Percentiles rank a stretch among this genome's conserved stretches.
Evolutionary conservation across 2,329 filamentous ascomycete genomes (phyloP).

Genomic region (Aureobasidium mangrovei): DNA sequence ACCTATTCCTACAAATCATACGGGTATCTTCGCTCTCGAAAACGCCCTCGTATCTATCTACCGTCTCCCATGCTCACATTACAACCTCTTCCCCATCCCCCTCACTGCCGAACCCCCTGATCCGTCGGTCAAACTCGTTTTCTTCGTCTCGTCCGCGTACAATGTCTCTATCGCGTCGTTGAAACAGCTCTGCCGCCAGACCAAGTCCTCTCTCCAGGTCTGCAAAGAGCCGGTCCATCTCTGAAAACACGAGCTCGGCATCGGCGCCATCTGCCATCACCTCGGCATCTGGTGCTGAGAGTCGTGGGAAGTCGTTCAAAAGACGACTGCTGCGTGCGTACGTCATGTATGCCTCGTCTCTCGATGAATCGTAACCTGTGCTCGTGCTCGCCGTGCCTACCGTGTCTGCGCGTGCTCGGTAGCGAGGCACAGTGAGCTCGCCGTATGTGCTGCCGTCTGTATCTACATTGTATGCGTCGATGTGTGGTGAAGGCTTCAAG

Average conservation of each 20-base stretch:
- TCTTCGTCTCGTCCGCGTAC: not conserved
- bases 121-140: conserved; percentile 1
- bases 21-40: conserved; percentile 7
- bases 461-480: conserved; percentile 2
- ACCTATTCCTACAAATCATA: not conserved
- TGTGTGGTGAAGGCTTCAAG: not conserved
- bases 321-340: not conserved
- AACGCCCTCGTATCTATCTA: not conserved
- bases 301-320: conserved; percentile 20
- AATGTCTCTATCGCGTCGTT: conserved; percentile 5
- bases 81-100: not conserved
- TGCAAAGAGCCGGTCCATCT: conserved; percentile 24
- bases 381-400: conserved; percentile 9
- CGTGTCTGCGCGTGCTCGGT: conserved; percentile 7
- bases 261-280: conserved; percentile 25
- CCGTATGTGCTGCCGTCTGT: conserved; percentile 8
- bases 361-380: conserved; percentile 12
- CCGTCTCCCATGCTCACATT: not conserved
- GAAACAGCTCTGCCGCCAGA: conserved; percentile 7
- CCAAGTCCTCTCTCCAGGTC: conserved; percentile 18
- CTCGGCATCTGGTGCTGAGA: conserved; percentile 24
- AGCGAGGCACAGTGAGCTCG: conserved; percentile 4
- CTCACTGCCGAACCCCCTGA: conserved; percentile 6
- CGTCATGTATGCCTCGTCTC: conserved; percentile 15
- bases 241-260: conserved; percentile 21